Evolutionary conservation across 768 basidiomycete species (phyloP), one percentile per base, ranked within the genome.

Genomic region (Lactarius pseudohatsudake): DNA sequence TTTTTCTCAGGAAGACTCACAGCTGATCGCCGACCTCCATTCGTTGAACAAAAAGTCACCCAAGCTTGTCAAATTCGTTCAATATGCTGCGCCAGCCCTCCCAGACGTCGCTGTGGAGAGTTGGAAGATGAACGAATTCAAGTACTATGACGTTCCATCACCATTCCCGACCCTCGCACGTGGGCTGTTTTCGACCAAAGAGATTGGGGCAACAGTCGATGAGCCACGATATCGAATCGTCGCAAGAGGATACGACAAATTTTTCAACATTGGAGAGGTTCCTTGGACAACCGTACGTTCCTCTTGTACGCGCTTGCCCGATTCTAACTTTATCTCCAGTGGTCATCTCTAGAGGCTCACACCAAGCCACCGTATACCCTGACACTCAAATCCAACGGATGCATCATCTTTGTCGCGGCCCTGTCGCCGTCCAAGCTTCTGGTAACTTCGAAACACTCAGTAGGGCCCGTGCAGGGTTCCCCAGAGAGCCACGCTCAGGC

Each of bases 71-170:
- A 83, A 81, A 57, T 85, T 86, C 2, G 80, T 82, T 0, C 72
- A 76, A 2, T 88, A 91, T 72, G 53, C 75, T 1, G 86, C 84
- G 0, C 86, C 90, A 0, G 84, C 84, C 1, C 84, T 85, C 65
- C 81, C 85, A 1, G 70, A 75, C 2, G 80, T 87, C 71, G 72
- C 75, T 4, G 78, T 98, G 36, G 82, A 85, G 3, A 94, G 91
- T 78, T 98, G 96, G 96, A 96, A 94, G 81, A 94, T 98, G 94
- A 91, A 93, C 76, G 97, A 98, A 76, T 93, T 88, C 81, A 94
- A 94, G 75, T 98, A 96, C 78, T 90, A 92, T 66, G 86, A 91
- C 58, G 81, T 93, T 2, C 94, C 94, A 0, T 91, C 89, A 11
- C 94, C 94, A 0, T 97, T 98, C 73, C 96, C 96, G 2, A 97